Percentiles rank a stretch among this genome's conserved stretches.
These are phyloP conservation scores for Carnegiea gigantea DNA, from an alignment of 179 eudicot species.

Conservation along the genomic window DNA sequence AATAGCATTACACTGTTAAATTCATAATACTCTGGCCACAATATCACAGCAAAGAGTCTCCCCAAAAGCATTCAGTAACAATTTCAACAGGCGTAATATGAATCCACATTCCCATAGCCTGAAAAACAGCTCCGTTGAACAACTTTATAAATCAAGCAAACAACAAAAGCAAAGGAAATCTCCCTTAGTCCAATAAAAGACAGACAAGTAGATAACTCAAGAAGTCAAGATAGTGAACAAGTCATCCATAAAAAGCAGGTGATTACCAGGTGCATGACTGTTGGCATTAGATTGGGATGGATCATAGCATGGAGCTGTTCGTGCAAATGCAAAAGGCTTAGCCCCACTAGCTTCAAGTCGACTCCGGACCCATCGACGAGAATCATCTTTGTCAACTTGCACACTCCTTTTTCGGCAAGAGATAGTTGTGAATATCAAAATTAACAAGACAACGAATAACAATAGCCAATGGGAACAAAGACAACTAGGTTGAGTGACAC, in stretches of 20 bases:
- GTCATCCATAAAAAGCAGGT: background rate
- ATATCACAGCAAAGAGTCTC: background rate
- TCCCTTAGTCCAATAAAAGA: background rate
- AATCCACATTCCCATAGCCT: background rate
- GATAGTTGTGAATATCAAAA: background rate
- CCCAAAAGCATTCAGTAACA: background rate
- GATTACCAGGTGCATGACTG: constrained; percentile 44
- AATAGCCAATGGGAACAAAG: background rate
- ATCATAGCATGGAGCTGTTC: constrained; percentile 68
- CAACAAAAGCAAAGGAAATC: background rate
- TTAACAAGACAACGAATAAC: background rate
- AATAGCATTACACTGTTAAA: background rate
- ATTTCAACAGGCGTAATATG: background rate
- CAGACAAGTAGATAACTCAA: background rate
- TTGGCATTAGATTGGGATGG: constrained; percentile 43
- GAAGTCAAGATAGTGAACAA: background rate
- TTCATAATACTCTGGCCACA: background rate
- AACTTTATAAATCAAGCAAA: constrained; percentile 1
- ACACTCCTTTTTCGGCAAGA: constrained; percentile 38
- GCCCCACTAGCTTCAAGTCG: constrained; percentile 65
- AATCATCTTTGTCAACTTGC: constrained; percentile 49
- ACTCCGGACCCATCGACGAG: constrained; percentile 68
- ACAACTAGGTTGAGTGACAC: constrained; percentile 11
- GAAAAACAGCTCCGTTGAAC: background rate
- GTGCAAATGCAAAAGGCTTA: constrained; percentile 70